Percentiles rank a stretch among this genome's conserved stretches.
These are phyloP conservation scores for Spiraea crenata DNA, from an alignment of 331 rosid species.

Conservation along the genomic window DNA sequence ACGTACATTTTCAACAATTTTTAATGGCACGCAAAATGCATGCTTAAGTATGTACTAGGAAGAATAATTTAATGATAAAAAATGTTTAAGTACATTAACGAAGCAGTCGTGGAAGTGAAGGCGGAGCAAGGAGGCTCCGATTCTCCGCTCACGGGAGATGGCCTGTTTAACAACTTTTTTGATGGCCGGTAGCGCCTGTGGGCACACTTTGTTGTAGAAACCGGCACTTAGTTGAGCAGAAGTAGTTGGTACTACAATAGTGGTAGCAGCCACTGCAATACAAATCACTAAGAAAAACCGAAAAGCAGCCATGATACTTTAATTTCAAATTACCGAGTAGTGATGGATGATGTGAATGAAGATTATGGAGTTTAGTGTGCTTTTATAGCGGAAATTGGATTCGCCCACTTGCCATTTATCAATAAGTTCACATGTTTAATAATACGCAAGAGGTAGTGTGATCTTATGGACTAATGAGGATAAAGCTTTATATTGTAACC, in stretches of 20 bases:
- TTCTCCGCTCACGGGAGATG: slow-evolving; percentile 35
- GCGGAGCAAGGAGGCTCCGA: slow-evolving; percentile 57
- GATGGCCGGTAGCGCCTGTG: slow-evolving; percentile 44
- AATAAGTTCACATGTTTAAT: background rate
- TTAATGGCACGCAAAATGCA: background rate
- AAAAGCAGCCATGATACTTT: slow-evolving; percentile 5
- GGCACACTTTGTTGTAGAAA: slow-evolving; percentile 43
- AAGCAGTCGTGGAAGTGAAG: slow-evolving; percentile 71
- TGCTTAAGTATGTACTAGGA: background rate
- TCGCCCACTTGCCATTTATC: background rate
- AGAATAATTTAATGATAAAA: background rate
- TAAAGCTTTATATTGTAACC: background rate
- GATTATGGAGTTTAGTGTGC: background rate
- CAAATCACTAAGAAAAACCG: background rate
- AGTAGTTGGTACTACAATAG: background rate
- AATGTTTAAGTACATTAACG: slow-evolving; percentile 36
- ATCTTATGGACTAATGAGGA: too few relatives aligned
- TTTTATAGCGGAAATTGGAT: background rate
- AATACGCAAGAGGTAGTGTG: background rate
- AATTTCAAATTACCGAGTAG: background rate
- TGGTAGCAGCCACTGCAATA: background rate
- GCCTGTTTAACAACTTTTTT: slow-evolving; percentile 36
- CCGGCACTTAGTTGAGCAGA: slow-evolving; percentile 33
- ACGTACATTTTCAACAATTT: background rate
- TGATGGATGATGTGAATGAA: background rate